phyloP scores from a whole-genome alignment of 768 basidiomycete genomes.

The Lactarius deliciosus region DNA sequence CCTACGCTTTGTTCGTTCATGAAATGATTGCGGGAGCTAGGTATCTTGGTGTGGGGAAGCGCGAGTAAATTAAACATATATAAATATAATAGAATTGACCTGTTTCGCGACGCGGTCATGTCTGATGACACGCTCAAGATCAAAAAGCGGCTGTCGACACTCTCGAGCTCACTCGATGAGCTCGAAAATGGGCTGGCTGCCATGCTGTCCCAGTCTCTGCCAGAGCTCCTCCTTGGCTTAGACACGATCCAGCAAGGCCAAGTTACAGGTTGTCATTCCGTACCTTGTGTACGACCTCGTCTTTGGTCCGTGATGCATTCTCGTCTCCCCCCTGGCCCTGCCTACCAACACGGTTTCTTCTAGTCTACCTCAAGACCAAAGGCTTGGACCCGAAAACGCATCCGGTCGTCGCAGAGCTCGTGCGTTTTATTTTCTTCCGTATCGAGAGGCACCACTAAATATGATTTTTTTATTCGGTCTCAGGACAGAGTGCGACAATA shows the following conservation, averaged over 20 bases:
- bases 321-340: neutral
- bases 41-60: too few species aligned
- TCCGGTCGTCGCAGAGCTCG: slow-evolving; percentile 71
- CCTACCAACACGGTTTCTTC: neutral
- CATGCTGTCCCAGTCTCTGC: slow-evolving; percentile 63
- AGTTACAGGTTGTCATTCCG: slow-evolving; percentile 74
- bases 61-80: too few species aligned
- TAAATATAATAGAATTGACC: too few species aligned
- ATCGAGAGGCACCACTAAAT: neutral
- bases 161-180: slow-evolving; percentile 60
- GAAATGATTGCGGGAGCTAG: too few species aligned
- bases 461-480: neutral
- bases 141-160: slow-evolving; percentile 44
- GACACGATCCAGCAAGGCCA: slow-evolving; percentile 81
- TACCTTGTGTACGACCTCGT: slow-evolving; percentile 82
- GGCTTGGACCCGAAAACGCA: slow-evolving; percentile 81
- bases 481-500: slow-evolving; percentile 77
- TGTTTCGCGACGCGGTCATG: slow-evolving; percentile 33
- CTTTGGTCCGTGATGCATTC: slow-evolving; percentile 57
- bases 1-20: slow-evolving; percentile 4
- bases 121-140: slow-evolving; percentile 39
- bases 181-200: slow-evolving; percentile 68
- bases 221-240: slow-evolving; percentile 61
- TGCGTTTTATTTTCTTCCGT: slow-evolving; percentile 34
- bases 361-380: slow-evolving; percentile 79